phyloP scores from a whole-genome alignment of 495 filamentous ascomycete species.

The Chaetomidium leptoderma region DNA sequence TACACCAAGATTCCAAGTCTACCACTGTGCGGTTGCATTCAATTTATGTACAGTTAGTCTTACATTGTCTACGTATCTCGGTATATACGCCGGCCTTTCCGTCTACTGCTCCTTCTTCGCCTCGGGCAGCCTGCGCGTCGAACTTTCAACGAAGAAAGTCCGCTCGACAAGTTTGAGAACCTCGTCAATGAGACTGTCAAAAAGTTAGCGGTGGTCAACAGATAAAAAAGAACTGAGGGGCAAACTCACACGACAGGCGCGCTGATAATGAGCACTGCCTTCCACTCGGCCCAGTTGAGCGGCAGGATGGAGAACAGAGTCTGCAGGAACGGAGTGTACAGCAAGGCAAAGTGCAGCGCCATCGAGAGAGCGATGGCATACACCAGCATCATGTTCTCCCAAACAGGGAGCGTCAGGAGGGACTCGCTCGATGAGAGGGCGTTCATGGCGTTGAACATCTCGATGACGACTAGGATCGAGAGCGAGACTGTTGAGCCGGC shows the following conservation, averaged over 20 bases:
- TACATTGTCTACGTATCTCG: conserved; percentile 28
- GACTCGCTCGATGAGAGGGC: conserved; percentile 93
- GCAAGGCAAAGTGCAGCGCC: conserved; percentile 87
- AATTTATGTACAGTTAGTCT: conserved; percentile 12
- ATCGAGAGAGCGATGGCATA: conserved; percentile 95
- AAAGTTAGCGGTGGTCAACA: conserved; percentile 35
- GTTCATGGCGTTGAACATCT: conserved; percentile 99
- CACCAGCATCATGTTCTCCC: conserved; percentile 96
- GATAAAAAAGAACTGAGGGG: neutral
- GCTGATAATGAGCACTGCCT: conserved; percentile 85
- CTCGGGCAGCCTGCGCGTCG: conserved; percentile 25
- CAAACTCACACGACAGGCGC: conserved; percentile 90
- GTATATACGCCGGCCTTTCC: conserved; percentile 1
- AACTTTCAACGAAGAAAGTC: conserved; percentile 47
- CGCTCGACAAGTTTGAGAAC: conserved; percentile 79
- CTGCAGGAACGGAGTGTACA: conserved; percentile 91
- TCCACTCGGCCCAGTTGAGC: conserved; percentile 85
- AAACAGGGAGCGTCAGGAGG: conserved; percentile 85
- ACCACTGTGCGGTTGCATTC: neutral
- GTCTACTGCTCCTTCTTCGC: conserved; percentile 42
- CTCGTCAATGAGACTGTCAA: conserved; percentile 80
- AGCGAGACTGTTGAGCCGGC: conserved; percentile 94
- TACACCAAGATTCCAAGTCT: neutral
- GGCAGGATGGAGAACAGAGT: conserved; percentile 86
- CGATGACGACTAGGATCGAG: conserved; percentile 89